Conservation (phyloP, 2,329 filamentous ascomycete species). For the Microsporum ferrugineum region DNA sequence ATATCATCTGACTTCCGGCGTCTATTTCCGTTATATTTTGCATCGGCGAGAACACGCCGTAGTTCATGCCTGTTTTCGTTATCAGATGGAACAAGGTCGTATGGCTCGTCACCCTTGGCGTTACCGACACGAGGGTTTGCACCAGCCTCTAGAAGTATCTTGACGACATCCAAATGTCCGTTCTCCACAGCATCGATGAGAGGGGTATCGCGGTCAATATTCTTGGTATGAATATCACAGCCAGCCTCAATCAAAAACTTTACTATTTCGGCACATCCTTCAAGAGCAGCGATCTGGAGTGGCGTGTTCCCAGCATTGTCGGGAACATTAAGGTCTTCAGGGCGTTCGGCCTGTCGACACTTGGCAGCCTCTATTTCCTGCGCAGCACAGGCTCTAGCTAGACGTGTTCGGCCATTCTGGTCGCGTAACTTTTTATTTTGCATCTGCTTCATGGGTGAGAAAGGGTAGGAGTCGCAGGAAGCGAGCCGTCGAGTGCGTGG, state of each 20-base stretch:
- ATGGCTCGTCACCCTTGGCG: conserved; percentile 80
- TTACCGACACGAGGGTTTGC: conserved; percentile 88
- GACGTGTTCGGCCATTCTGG: conserved; percentile 77
- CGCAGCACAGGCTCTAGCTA: conserved; percentile 81
- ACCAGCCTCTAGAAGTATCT: conserved; percentile 68
- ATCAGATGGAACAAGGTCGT: conserved; percentile 68
- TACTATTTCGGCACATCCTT: conserved; percentile 78
- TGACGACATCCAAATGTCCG: conserved; percentile 78
- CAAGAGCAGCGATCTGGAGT: conserved; percentile 80
- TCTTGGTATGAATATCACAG: conserved; percentile 71
- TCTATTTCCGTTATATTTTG: conserved; percentile 46
- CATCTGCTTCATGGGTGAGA: conserved; percentile 55
- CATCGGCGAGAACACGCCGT: conserved; percentile 54
- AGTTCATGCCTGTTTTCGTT: conserved; percentile 72
- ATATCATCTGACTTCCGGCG: conserved; percentile 35
- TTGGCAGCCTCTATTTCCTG: conserved; percentile 73
- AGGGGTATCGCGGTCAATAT: conserved; percentile 76
- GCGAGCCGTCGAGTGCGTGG: conserved; percentile 32
- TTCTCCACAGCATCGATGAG: conserved; percentile 95
- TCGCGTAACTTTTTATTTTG: conserved; percentile 80
- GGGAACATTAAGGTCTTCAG: conserved; percentile 75
- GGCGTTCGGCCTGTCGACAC: conserved; percentile 61
- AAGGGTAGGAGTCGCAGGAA: conserved; percentile 35
- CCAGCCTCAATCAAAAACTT: conserved; percentile 73
- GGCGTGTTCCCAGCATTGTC: conserved; percentile 97